Evolutionary conservation across 345 rosid species (phyloP).

Genomic region (Triadica sebifera): DNA sequence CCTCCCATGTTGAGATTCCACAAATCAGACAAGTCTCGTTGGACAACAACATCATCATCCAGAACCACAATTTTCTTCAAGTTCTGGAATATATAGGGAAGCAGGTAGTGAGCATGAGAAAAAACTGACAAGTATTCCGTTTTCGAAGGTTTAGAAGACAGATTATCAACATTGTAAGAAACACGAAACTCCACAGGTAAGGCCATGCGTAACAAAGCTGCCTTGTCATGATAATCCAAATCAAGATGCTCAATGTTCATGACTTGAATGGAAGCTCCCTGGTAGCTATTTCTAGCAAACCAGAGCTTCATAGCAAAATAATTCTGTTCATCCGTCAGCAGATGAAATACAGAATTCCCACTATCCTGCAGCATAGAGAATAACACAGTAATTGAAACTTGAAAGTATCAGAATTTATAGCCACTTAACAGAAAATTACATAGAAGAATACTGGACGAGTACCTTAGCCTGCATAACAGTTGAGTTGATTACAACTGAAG

Average conservation of each 20-base stretch:
- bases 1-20: constrained; percentile 79
- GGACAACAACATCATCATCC: constrained; percentile 92
- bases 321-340: constrained; percentile 33
- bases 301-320: constrained; percentile 35
- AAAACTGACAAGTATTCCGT: constrained; percentile 72
- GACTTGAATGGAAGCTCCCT: constrained; percentile 27
- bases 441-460: constrained; percentile 22
- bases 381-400: constrained; percentile 26
- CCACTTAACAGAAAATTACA: constrained; percentile 4
- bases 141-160: constrained; percentile 39
- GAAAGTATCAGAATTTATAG: constrained; percentile 13
- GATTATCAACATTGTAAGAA: constrained; percentile 40
- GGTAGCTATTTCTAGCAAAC: constrained; percentile 22
- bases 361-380: constrained; percentile 67
- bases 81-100: constrained; percentile 64
- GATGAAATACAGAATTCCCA: constrained; percentile 42
- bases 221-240: constrained; percentile 41
- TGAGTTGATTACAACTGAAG: constrained; percentile 37
- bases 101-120: constrained; percentile 75
- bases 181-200: constrained; percentile 85
- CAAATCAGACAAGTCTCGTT: constrained; percentile 67
- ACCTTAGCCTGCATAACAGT: constrained; percentile 38
- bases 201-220: constrained; percentile 42
- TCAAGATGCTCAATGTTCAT: constrained; percentile 29
- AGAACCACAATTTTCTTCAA: constrained; percentile 68